Evolutionary conservation across 805 yeast species (phyloP), one percentile per base, ranked within the genome.

Genomic region (Osmozyma mogii): DNA sequence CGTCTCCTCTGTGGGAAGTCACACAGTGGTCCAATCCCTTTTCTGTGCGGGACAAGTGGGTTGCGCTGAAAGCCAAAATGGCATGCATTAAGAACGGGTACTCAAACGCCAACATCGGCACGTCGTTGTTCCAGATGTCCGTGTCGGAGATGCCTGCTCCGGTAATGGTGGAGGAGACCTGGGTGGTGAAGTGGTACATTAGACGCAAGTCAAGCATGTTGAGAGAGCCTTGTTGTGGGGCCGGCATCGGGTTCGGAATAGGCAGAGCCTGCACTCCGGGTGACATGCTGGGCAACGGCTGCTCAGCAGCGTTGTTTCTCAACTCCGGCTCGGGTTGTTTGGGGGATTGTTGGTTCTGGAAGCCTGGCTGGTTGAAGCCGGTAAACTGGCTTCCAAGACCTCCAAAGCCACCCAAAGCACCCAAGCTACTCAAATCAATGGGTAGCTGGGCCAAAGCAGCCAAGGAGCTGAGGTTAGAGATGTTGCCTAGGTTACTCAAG

Each of bases 81-180:
- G 94, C 78, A 50, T 89, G 96, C 96, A 89, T 85, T 41, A 89
- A 62, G 46, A 84, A 87, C 10, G 95, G 95, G 50, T 78, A 79
- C 32, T 78, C 73, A 56, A 88, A 85, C 4, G 96, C 95, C 34
- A 88, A 62, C 61, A 78, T 73, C 0, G 96, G 96, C 15, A 89
- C 85, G 43, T 84, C 94, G 29, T 72, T 75, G 30, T 78, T 74
- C 96, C 96, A 89, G 22, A 88, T 80, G 40, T 79, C 73, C 17
- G 78, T 75, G 40, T 81, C 94, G 18, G 89, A 80, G 19, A 88
- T 84, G 2, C 95, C 95, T 1, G 96, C 94, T 2, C 79, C 85
- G 0, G 94, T 81, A 27, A 89, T 84, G 0, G 96, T 83, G 22
- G 77, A 76, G 56, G 94, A 82, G 4, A 87, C 96, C 22, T 72